phyloP scores from a whole-genome alignment of 1,139 yeast species.

The Debaryomycetaceae sp. region DNA sequence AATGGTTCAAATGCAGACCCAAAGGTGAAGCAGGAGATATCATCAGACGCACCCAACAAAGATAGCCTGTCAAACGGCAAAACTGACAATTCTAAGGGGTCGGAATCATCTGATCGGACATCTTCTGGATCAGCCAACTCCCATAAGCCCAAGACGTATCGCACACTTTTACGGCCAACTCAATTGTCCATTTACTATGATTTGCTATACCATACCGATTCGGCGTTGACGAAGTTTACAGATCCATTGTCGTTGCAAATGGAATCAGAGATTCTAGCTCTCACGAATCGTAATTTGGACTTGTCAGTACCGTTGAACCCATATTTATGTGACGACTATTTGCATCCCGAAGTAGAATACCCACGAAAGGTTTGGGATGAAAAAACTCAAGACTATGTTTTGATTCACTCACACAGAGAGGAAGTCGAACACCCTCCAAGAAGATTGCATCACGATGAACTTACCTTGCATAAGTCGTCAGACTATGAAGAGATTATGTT shows the following conservation, averaged over 20 bases:
- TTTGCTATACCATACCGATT: slow-evolving; percentile 77
- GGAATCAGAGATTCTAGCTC: slow-evolving; percentile 79
- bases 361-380: slow-evolving; percentile 45
- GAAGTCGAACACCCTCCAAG: slow-evolving; percentile 43
- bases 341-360: slow-evolving; percentile 44
- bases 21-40: not conserved
- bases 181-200: slow-evolving; percentile 82
- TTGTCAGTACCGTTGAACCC: slow-evolving; percentile 72
- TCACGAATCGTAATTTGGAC: slow-evolving; percentile 75
- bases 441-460: slow-evolving; percentile 44
- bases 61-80: slow-evolving; percentile 1
- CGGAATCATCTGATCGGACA: slow-evolving; percentile 1
- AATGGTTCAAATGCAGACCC: not conserved
- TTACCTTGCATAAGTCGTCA: slow-evolving; percentile 64
- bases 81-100: not conserved
- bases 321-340: slow-evolving; percentile 43
- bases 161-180: slow-evolving; percentile 77
- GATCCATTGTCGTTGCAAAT: slow-evolving; percentile 73
- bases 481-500: slow-evolving; percentile 91
- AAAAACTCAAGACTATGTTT: slow-evolving; percentile 30
- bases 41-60: not conserved
- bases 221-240: slow-evolving; percentile 68
- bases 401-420: slow-evolving; percentile 42
- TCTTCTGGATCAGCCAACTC: slow-evolving; percentile 5
- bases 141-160: slow-evolving; percentile 60